Base-by-base conservation (phyloP, 768 basidiomycete genomes). In the Termitomyces sp. region DNA sequence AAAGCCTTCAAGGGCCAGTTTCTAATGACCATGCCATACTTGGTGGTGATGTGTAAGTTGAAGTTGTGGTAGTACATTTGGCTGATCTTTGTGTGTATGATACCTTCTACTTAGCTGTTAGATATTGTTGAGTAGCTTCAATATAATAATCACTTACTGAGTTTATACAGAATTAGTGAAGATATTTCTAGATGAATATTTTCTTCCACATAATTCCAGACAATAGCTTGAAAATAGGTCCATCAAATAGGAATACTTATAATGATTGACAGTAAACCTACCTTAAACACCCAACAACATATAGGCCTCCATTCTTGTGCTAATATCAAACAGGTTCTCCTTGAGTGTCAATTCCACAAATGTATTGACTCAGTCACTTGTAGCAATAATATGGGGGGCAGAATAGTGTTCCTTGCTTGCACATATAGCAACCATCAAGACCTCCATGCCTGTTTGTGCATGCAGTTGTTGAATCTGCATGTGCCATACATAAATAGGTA, bases 1-100 rank as follows among this genome's bases (percentile, higher is more conserved):
- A 69, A 67, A 32, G 60, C 62, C 10, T 56, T 37, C 9, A 68
- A 62, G 14, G 67, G 66, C 67, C 67, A 69, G 43, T 59, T 59
- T 14, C 61, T 63, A 29, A 69, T 47, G 11, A 68, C 52, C 8
- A 69, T 40, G 9, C 54, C 54, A 37, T 59, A 43, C 34, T 56
- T 57, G 5, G 37, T 25, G 5, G 68, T 68, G 46, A 68, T 65
- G 9, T 62, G 34, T 7, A 25, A 46, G 14, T 64, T 54, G 14
- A 69, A 69, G 32, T 68, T 68, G 0, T 25, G 52, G 52, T 69
- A 69, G 32, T 58, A 38, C 38, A 69, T 69, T 20, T 49, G 52
- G 34, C 56, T 50, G n/a, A 66, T 43, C 5, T n/a, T 20, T 8
- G 37, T 38, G 6, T 45, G 25, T 2, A 58, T 57, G 11, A 62